Evolutionary conservation across 1,139 yeast species (phyloP).

Genomic region (Hyphopichia buzzinii): DNA sequence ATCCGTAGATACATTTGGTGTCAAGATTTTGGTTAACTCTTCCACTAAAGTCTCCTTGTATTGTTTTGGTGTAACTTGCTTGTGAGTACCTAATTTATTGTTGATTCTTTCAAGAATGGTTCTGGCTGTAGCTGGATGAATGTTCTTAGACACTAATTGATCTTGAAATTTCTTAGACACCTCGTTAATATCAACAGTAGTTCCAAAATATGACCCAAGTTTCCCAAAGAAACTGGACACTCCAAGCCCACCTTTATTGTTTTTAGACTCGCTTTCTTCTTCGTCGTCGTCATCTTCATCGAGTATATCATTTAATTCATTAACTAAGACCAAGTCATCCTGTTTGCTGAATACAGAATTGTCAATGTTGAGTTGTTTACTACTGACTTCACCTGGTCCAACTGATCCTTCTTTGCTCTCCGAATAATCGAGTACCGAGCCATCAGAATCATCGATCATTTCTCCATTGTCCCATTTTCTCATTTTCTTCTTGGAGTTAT

Average conservation of each 20-base stretch:
- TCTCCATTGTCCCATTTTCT: constrained; percentile 47
- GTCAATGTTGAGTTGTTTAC: constrained; percentile 37
- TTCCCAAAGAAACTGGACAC: constrained; percentile 32
- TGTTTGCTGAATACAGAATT: constrained; percentile 35
- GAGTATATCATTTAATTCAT: constrained; percentile 43
- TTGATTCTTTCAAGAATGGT: constrained; percentile 38
- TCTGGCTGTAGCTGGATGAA: constrained; percentile 42
- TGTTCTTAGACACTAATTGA: constrained; percentile 43
- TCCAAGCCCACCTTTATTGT: neutral
- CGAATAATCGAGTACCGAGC: constrained; percentile 36
- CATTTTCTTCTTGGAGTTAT: constrained; percentile 32
- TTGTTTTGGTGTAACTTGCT: constrained; percentile 26
- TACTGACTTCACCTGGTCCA: constrained; percentile 42
- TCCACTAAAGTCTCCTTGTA: constrained; percentile 64
- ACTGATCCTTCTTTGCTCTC: constrained; percentile 23
- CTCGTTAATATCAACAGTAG: constrained; percentile 34
- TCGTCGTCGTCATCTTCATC: constrained; percentile 31
- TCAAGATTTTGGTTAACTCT: constrained; percentile 76
- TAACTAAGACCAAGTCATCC: constrained; percentile 42
- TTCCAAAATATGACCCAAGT: constrained; percentile 39
- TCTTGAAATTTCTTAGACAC: constrained; percentile 43
- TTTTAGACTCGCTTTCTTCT: constrained; percentile 10
- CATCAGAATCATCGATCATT: constrained; percentile 24
- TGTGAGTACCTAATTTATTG: constrained; percentile 25
- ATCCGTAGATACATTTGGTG: constrained; percentile 92